Conservation (phyloP, 441 rosid species). For the Syzygium malaccense region DNA sequence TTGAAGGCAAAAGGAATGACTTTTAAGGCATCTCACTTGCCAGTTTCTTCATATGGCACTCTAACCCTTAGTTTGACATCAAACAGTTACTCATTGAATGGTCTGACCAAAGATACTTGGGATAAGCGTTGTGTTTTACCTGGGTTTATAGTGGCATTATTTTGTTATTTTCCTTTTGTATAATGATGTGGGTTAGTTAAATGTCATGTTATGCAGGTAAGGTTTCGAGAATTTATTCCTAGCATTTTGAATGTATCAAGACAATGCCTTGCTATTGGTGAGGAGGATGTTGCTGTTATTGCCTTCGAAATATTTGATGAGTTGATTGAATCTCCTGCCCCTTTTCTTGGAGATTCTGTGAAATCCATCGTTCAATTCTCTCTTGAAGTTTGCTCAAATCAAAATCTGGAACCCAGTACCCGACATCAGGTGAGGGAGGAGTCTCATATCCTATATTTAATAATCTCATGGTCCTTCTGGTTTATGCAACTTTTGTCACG, state of each 20-base stretch:
- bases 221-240: conserved; percentile 96
- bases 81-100: background rate
- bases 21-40: background rate
- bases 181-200: background rate
- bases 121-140: background rate
- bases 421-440: conserved; percentile 82
- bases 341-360: conserved; percentile 97
- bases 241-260: conserved; percentile 95
- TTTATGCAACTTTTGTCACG: background rate
- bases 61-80: background rate
- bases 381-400: conserved; percentile 95
- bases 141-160: background rate
- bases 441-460: background rate
- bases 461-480: conserved; percentile 1
- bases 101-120: background rate
- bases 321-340: conserved; percentile 98
- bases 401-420: conserved; percentile 76
- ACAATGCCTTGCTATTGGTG: conserved; percentile 88
- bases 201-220: conserved; percentile 50
- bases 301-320: conserved; percentile 99
- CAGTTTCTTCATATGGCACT: background rate
- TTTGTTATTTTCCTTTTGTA: background rate
- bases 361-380: conserved; percentile 94
- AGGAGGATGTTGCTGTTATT: conserved; percentile 95
- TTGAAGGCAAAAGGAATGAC: background rate